These are phyloP conservation scores for Backusella morwellensis DNA, from an alignment of 192 early-diverging fungal genomes.

Conservation along the genomic window DNA sequence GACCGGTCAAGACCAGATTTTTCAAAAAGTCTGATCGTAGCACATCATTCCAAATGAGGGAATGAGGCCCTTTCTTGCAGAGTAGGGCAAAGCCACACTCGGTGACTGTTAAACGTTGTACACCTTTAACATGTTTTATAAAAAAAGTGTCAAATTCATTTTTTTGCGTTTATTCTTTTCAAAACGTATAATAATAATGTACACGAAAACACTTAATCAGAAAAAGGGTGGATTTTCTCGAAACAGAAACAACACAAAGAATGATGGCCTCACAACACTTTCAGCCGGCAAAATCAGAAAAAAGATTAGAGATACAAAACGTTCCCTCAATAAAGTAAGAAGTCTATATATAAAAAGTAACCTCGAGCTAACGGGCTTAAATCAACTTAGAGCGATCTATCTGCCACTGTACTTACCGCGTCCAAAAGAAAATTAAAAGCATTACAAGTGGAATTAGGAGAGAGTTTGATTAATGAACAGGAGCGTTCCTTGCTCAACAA, in stretches of 20 bases:
- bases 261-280: background rate
- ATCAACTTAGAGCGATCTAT: background rate
- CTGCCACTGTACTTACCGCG: background rate
- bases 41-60: too few relatives aligned
- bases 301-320: slow-evolving; percentile 12
- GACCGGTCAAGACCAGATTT: too few relatives aligned
- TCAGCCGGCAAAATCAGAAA: slow-evolving; percentile 16
- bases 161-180: too few relatives aligned
- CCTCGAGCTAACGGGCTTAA: too few relatives aligned
- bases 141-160: too few relatives aligned
- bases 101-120: too few relatives aligned
- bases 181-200: too few relatives aligned
- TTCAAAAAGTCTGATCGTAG: too few relatives aligned
- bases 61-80: too few relatives aligned
- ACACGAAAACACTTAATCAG: too few relatives aligned
- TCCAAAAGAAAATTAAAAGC: slow-evolving; percentile 6
- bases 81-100: too few relatives aligned
- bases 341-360: background rate
- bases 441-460: slow-evolving; percentile 13
- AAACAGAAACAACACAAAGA: background rate
- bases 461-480: slow-evolving; percentile 10
- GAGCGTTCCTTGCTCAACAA: background rate
- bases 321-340: background rate
- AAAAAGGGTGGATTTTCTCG: background rate
- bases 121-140: too few relatives aligned